Percentiles rank a stretch among this genome's conserved stretches.
These are phyloP conservation scores for Tephrocybe sp. DNA, from an alignment of 768 basidiomycete genomes.

Conservation along the genomic window DNA sequence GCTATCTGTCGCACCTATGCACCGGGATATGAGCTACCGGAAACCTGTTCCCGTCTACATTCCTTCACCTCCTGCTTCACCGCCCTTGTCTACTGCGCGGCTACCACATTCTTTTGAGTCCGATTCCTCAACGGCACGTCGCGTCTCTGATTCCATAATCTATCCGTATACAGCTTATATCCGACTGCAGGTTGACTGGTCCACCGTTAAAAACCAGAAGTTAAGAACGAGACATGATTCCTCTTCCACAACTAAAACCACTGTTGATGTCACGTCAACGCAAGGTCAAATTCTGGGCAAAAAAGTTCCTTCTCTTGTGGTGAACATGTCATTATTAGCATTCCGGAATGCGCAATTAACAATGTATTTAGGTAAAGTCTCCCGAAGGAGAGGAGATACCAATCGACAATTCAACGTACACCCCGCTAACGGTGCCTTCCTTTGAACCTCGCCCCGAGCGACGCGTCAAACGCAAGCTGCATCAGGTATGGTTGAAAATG, in stretches of 20 bases:
- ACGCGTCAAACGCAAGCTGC: constrained; percentile 20
- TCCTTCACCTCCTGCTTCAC: constrained; percentile 58
- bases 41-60: constrained; percentile 70
- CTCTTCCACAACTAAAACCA: constrained; percentile 3
- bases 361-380: constrained; percentile 6
- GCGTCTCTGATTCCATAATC: not conserved
- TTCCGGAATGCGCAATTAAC: not conserved
- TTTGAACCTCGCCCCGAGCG: constrained; percentile 5
- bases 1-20: constrained; percentile 22
- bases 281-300: not conserved
- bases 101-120: constrained; percentile 11
- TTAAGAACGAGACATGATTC: constrained; percentile 6
- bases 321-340: not conserved
- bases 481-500: constrained; percentile 17
- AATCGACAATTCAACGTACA: constrained; percentile 3
- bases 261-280: not conserved
- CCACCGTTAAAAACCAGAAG: constrained; percentile 25
- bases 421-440: constrained; percentile 4
- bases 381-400: constrained; percentile 8
- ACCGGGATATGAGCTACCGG: constrained; percentile 56
- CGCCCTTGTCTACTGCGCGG: constrained; percentile 18
- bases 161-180: not conserved
- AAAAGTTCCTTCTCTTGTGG: constrained; percentile 8
- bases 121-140: not conserved
- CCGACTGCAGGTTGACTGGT: constrained; percentile 35